Conservation (phyloP, 345 rosid genomes). For the Aquilaria malaccensis region DNA sequence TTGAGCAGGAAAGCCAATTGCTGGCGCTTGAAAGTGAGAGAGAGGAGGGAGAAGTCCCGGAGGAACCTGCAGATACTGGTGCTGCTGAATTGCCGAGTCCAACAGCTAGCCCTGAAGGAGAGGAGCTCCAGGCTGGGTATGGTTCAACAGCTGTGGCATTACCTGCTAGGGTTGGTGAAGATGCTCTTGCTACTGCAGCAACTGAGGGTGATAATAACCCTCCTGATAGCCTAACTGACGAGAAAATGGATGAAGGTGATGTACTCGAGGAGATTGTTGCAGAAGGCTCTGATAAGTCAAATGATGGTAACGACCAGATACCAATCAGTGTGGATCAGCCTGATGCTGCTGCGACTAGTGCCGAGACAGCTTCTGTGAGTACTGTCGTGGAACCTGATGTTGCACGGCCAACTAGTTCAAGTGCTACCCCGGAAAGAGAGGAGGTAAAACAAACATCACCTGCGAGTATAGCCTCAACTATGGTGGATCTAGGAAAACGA, state of each 20-base stretch:
- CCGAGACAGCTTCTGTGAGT: constrained; percentile 21
- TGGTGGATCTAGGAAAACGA: constrained; percentile 44
- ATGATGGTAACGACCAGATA: constrained; percentile 33
- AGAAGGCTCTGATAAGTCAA: constrained; percentile 55
- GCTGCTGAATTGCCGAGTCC: constrained; percentile 29
- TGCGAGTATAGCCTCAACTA: constrained; percentile 28
- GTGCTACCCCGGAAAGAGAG: constrained; percentile 30
- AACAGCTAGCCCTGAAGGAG: constrained; percentile 45
- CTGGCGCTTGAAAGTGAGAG: constrained; percentile 36
- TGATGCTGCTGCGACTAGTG: constrained; percentile 19
- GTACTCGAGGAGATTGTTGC: constrained; percentile 27
- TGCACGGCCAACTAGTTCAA: constrained; percentile 23
- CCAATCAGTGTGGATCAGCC: constrained; percentile 30
- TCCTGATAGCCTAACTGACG: constrained; percentile 43
- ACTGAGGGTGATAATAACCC: constrained; percentile 36
- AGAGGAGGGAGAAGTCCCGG: constrained; percentile 78
- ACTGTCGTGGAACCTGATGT: constrained; percentile 20
- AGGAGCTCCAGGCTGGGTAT: constrained; percentile 43
- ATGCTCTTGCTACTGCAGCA: constrained; percentile 19
- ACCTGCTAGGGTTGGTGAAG: constrained; percentile 55
- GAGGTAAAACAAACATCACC: constrained; percentile 48
- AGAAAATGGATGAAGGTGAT: constrained; percentile 60
- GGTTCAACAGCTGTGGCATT: constrained; percentile 47
- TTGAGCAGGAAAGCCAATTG: constrained; percentile 45
- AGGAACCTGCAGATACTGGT: constrained; percentile 53